Base-by-base conservation (phyloP, 768 basidiomycete species). In the Agaricus subrufescens region DNA sequence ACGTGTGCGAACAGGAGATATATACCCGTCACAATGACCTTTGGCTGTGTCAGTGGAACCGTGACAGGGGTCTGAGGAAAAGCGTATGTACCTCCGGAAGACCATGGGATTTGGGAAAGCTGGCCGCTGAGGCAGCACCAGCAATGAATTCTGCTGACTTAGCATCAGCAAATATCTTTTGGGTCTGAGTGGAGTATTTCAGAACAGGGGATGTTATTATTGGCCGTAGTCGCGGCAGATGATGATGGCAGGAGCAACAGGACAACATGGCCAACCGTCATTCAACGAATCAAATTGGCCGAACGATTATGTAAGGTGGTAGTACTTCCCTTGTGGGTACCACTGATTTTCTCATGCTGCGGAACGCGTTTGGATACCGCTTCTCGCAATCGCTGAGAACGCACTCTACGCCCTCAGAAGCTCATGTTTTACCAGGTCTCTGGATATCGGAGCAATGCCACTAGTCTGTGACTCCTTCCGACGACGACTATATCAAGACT, bases 21-120 rank as follows among this genome's bases (percentile, higher is more conserved):
- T 27, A 61, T 47, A 77, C 77, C 77, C 62, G 76, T 75, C 11
- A 80, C 74, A 27, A 79, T 69, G 38, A 80, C 72, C 78, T 80
- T 38, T 34, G 38, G 38, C 10, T 10, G 19, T 26, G 19, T 43
- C n/a, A 49, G 46, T 54, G 9, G 62, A 54, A 30, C 38, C 27
- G 29, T 15, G 53, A 12, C 10, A 19, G 38, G 14, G 26, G 10
- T 4, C 2, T 46, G 19, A n/a, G n/a, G 23, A 31, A 19, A 46
- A 23, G 61, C 61, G 40, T 19, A 19, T 19, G 19, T 53, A 77
- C 79, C 67, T 80, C 79, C 2, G 79, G 79, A 45, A 76, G 62
- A 42, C 74, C 76, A 44, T 70, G 63, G 4, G 75, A 66, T 48
- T 65, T 64, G 10, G 79, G 78, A 19, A 81, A 71, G 19, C 71